Evolutionary conservation across 139 green algal species (phyloP).

Genomic region (Tetradesmus lagerheimii): DNA sequence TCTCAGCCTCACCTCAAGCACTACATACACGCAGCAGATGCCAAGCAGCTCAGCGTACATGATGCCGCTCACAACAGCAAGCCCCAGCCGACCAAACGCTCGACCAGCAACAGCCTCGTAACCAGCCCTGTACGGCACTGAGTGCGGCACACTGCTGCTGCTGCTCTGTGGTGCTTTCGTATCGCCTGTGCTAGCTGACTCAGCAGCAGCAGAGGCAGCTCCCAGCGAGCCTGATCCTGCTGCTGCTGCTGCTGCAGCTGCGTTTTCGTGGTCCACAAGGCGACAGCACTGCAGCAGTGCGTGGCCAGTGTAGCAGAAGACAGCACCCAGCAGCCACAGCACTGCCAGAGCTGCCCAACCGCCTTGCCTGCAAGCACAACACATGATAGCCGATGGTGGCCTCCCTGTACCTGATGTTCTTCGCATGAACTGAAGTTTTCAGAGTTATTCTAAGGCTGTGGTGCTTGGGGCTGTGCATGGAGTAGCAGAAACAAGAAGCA

Average conservation of each 20-base stretch:
- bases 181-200: background rate
- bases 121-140: conserved; percentile 18
- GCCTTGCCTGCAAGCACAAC: conserved; percentile 12
- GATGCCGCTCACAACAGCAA: conserved; percentile 66
- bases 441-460: too few relatives aligned
- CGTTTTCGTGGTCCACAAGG: background rate
- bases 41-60: conserved; percentile 87
- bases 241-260: conserved; percentile 1
- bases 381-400: too few relatives aligned
- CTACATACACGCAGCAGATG: conserved; percentile 69
- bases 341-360: conserved; percentile 58
- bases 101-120: conserved; percentile 79
- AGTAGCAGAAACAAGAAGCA: too few relatives aligned
- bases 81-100: conserved; percentile 72
- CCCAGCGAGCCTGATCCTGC: background rate
- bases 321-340: conserved; percentile 51
- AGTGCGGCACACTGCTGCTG: background rate
- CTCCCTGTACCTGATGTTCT: too few relatives aligned
- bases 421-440: too few relatives aligned
- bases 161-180: background rate
- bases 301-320: conserved; percentile 67
- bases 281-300: conserved; percentile 47
- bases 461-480: too few relatives aligned
- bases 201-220: background rate
- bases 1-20: conserved; percentile 19